Percentiles rank a stretch among this genome's conserved stretches.
Conservation (phyloP, 2,329 filamentous ascomycete genomes). For the Diaporthe sp. region DNA sequence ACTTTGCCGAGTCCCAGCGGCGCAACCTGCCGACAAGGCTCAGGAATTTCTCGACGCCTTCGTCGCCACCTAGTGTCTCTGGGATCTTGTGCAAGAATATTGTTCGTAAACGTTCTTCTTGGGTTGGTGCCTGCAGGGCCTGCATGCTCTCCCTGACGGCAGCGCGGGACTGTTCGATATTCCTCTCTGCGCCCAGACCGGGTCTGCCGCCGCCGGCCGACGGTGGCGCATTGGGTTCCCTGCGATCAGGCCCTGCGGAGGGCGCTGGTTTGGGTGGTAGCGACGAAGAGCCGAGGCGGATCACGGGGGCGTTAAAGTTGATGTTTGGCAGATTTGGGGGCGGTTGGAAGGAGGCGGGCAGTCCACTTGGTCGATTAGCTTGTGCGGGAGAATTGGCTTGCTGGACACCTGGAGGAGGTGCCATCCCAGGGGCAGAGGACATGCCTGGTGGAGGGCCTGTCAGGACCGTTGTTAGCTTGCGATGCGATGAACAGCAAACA, state of each 20-base stretch:
- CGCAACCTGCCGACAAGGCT: constrained; percentile 81
- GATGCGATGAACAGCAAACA: background rate
- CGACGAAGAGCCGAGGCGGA: constrained; percentile 81
- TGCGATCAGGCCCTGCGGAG: constrained; percentile 55
- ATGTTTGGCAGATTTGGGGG: constrained; percentile 95
- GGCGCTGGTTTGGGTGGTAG: constrained; percentile 72
- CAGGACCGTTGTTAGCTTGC: constrained; percentile 41
- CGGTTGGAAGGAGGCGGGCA: constrained; percentile 87
- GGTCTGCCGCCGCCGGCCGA: constrained; percentile 55
- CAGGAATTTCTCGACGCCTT: constrained; percentile 83
- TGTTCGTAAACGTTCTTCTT: constrained; percentile 91
- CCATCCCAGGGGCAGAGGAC: constrained; percentile 83
- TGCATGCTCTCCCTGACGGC: constrained; percentile 77
- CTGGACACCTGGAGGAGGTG: constrained; percentile 81
- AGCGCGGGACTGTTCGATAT: constrained; percentile 75
- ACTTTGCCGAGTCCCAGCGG: constrained; percentile 84
- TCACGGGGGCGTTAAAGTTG: constrained; percentile 97
- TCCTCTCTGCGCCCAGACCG: constrained; percentile 72
- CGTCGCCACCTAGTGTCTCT: constrained; percentile 80
- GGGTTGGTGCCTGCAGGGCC: constrained; percentile 82
- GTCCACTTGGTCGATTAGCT: constrained; percentile 82
- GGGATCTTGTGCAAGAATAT: constrained; percentile 92
- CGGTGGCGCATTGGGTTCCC: constrained; percentile 57
- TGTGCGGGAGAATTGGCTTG: constrained; percentile 77
- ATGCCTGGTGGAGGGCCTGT: constrained; percentile 83